A percentile compares a stretch with the other conserved stretches of the same genome.
phyloP scores from a whole-genome alignment of 257 asterid genomes.

The Echium plantagineum region DNA sequence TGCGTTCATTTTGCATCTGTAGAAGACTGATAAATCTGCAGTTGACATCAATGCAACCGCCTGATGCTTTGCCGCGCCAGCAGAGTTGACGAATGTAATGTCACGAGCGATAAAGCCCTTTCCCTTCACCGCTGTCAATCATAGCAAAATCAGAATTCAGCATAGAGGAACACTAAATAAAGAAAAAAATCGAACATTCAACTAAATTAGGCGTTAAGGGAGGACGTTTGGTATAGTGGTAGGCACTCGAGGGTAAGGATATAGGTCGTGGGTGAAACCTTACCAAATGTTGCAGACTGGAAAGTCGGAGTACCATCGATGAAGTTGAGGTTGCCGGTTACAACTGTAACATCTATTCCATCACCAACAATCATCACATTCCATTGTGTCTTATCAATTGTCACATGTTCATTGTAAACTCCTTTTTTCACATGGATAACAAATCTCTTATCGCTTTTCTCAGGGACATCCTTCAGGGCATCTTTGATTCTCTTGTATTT shows the following conservation, averaged over 20 bases:
- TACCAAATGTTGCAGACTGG: slow-evolving; percentile 40
- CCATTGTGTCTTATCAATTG: slow-evolving; percentile 35
- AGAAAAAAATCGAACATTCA: too few relatives aligned
- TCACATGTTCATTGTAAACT: slow-evolving; percentile 32
- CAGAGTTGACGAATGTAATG: slow-evolving; percentile 35
- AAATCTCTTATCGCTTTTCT: slow-evolving; percentile 25
- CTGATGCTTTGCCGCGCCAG: slow-evolving; percentile 40
- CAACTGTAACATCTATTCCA: slow-evolving; percentile 30
- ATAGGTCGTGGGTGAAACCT: too few relatives aligned
- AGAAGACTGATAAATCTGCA: slow-evolving; percentile 27
- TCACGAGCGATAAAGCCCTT: slow-evolving; percentile 67
- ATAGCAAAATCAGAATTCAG: neutral
- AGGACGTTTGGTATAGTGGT: too few relatives aligned
- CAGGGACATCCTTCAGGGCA: slow-evolving; percentile 36
- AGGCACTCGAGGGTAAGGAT: too few relatives aligned
- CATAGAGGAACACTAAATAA: too few relatives aligned
- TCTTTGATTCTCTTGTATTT: slow-evolving; percentile 26
- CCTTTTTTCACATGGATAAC: slow-evolving; percentile 39
- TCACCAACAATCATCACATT: slow-evolving; percentile 44
- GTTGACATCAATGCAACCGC: slow-evolving; percentile 40
- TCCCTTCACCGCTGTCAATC: slow-evolving; percentile 30
- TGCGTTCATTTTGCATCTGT: slow-evolving; percentile 30
- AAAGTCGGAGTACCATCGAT: slow-evolving; percentile 44
- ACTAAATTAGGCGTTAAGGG: too few relatives aligned
- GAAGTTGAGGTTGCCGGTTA: slow-evolving; percentile 28